phyloP scores from a whole-genome alignment of 2,329 filamentous ascomycete genomes.

The Ceratocystis huliohia region DNA sequence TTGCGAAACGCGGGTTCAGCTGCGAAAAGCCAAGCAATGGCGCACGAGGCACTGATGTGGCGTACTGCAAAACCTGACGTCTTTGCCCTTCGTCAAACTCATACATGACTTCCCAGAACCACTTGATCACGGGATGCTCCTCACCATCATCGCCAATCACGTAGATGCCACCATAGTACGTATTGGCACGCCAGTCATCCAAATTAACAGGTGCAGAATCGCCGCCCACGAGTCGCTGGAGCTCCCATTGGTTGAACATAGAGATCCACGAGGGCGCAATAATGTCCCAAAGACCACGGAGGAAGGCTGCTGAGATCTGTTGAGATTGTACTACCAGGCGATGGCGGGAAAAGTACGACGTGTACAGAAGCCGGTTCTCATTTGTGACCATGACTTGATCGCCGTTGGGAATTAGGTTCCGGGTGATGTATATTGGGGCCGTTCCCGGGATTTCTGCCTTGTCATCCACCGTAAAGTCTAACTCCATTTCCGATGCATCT shows the following conservation, averaged over 20 bases:
- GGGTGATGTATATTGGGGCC: conserved; percentile 47
- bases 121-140: conserved; percentile 71
- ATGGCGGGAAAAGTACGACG: conserved; percentile 80
- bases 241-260: conserved; percentile 96
- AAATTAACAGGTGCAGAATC: conserved; percentile 78
- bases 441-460: conserved; percentile 37
- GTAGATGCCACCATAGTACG: conserved; percentile 78
- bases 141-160: conserved; percentile 73
- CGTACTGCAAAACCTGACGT: conserved; percentile 83
- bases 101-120: conserved; percentile 88
- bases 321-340: conserved; percentile 69
- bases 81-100: conserved; percentile 62
- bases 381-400: conserved; percentile 72
- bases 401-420: conserved; percentile 64
- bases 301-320: conserved; percentile 74
- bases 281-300: conserved; percentile 73
- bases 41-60: conserved; percentile 82
- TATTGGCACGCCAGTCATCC: conserved; percentile 71
- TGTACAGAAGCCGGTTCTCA: conserved; percentile 85
- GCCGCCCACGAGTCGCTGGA: conserved; percentile 85
- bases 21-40: conserved; percentile 81
- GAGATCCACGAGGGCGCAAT: conserved; percentile 87
- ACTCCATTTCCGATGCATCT: conserved; percentile 40
- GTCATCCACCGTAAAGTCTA: conserved; percentile 86
- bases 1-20: conserved; percentile 75